Base-by-base conservation (phyloP, 768 basidiomycete species). In the Lepiota venenata region DNA sequence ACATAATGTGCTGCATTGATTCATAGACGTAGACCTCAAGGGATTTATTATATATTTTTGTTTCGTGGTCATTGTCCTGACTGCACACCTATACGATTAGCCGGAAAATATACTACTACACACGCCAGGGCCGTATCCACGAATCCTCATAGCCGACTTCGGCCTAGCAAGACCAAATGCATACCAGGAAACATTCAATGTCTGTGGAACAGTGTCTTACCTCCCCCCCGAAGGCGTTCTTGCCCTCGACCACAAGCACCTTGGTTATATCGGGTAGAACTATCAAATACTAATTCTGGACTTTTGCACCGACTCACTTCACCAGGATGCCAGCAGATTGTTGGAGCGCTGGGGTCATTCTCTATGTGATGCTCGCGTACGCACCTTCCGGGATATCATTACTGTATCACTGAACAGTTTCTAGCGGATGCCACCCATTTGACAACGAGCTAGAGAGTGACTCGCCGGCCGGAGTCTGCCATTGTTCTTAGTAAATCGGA, bases 151-250 rank as follows among this genome's bases (percentile, higher is more conserved):
- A 37, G 91, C 91, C 16, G 91, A 93, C 67, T 93, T 93, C 64
- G 91, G 91, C 8, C 81, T 92, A 15, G 91, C 91, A 9, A 83
- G 90, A 15, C 82, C 83, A 6, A 84, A 83, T 60, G 83, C 90
- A 2, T 84, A 85, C 62, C 85, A 92, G 75, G 85, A 87, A 63
- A 93, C 91, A 0, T 74, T 90, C 62, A 91, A 91, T 59, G 91
- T 91, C 40, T 91, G 87, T 56, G 91, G 91, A n/a, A 93, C 91
- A 0, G 82, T 93, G 16, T 85, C 88, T 1, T 93, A 93, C 67
- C 74, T 93, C 14, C 90, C 91, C 7, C 91, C 91, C 0, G 91
- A 93, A 68, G 91, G 89, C 10, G 81, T 93, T 36, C 74, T 88
- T 9, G 91, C 91, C 6, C 70, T 93, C 39, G 87, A 91, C 60